Evolutionary conservation across 257 asterid species (phyloP).

Genomic region (Nemophila menziesii): DNA sequence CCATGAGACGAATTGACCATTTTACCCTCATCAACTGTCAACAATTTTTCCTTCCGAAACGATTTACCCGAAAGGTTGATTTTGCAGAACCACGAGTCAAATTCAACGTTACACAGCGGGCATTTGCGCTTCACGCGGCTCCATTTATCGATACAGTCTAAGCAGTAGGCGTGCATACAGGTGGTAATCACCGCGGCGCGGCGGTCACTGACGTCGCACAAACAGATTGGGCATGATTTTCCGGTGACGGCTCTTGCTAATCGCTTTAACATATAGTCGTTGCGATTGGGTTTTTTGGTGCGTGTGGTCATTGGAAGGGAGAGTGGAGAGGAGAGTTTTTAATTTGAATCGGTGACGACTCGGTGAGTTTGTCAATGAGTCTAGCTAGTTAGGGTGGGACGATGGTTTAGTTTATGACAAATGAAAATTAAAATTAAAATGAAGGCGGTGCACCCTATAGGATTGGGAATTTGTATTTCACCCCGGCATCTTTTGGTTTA

Average conservation of each 20-base stretch:
- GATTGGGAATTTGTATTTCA: too few relatives aligned
- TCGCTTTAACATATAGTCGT: background rate
- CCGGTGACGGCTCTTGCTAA: slow-evolving; percentile 15
- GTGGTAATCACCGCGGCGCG: slow-evolving; percentile 25
- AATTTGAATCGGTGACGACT: background rate
- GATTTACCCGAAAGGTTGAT: slow-evolving; percentile 11
- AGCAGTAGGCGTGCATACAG: slow-evolving; percentile 44
- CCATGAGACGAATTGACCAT: background rate
- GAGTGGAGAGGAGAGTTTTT: background rate
- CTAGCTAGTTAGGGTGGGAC: background rate
- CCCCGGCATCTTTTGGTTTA: too few relatives aligned
- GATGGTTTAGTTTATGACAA: background rate
- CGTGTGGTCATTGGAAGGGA: background rate
- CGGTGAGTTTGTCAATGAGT: background rate
- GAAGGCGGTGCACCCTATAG: too few relatives aligned
- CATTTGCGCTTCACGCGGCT: slow-evolving; percentile 41
- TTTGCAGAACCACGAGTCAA: slow-evolving; percentile 25
- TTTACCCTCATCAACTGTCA: slow-evolving; percentile 6
- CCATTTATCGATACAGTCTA: slow-evolving; percentile 44
- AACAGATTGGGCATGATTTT: slow-evolving; percentile 38
- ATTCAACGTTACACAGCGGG: slow-evolving; percentile 37
- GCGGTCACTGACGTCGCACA: slow-evolving; percentile 16
- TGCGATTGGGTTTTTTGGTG: background rate
- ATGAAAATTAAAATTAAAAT: too few relatives aligned
- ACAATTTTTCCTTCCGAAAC: slow-evolving; percentile 17